Conservation (phyloP, 1,284 basidiomycete genomes). For the Phlebopus sp. region DNA sequence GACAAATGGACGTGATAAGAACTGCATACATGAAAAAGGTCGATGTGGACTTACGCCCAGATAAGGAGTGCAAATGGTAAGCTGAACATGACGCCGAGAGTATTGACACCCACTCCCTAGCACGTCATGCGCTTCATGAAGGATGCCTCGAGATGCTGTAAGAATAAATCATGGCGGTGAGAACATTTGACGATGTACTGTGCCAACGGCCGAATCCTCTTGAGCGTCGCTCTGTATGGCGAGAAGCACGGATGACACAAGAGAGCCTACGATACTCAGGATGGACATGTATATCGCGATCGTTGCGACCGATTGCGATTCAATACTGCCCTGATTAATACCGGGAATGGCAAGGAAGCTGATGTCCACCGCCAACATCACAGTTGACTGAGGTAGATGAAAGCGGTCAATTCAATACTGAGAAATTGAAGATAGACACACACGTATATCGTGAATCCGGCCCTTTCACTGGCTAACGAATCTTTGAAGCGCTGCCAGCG, state of each 20-base stretch:
- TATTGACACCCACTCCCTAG: slow-evolving; percentile 10
- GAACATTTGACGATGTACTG: slow-evolving; percentile 21
- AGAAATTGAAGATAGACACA: slow-evolving; percentile 15
- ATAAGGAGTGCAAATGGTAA: slow-evolving; percentile 24
- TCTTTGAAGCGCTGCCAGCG: slow-evolving; percentile 32
- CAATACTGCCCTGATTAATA: neutral
- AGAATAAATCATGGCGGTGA: slow-evolving; percentile 39
- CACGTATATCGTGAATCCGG: slow-evolving; percentile 47
- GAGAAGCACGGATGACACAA: slow-evolving; percentile 6
- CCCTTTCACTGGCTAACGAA: slow-evolving; percentile 48
- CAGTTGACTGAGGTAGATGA: slow-evolving; percentile 12
- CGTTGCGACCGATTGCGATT: neutral
- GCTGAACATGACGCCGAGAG: slow-evolving; percentile 21
- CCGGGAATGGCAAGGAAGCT: slow-evolving; percentile 10
- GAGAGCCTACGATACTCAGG: slow-evolving; percentile 4
- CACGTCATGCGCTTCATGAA: neutral
- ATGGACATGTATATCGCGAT: slow-evolving; percentile 7
- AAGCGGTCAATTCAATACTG: no score
- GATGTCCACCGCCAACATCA: slow-evolving; percentile 10
- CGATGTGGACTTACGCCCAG: slow-evolving; percentile 23
- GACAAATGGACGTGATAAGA: neutral
- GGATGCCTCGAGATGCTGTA: slow-evolving; percentile 6
- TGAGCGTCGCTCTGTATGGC: neutral
- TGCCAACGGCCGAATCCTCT: slow-evolving; percentile 12
- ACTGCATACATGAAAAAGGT: no score